These are phyloP conservation scores for Epichloe sp. DNA, from an alignment of 2,329 filamentous ascomycete genomes.

Conservation along the genomic window DNA sequence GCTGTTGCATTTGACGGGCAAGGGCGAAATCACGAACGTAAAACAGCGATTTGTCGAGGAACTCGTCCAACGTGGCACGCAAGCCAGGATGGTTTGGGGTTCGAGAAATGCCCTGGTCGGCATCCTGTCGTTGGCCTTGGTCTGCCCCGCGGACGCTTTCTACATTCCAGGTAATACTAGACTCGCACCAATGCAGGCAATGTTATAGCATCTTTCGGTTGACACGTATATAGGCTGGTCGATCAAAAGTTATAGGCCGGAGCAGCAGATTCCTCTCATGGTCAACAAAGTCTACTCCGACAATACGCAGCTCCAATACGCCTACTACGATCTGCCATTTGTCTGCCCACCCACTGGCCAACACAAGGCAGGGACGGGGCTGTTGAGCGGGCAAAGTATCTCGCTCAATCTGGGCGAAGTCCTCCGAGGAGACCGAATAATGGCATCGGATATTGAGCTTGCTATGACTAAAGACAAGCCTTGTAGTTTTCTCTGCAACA, in stretches of 20 bases:
- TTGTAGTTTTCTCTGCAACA: slow-evolving; percentile 60
- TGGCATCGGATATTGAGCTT: slow-evolving; percentile 71
- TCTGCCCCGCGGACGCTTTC: slow-evolving; percentile 44
- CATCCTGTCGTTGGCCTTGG: slow-evolving; percentile 29
- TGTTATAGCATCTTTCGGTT: neutral
- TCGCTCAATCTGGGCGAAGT: slow-evolving; percentile 79
- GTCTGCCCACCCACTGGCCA: slow-evolving; percentile 67
- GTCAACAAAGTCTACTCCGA: slow-evolving; percentile 90
- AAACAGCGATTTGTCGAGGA: neutral
- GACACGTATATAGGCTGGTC: slow-evolving; percentile 50
- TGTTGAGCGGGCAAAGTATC: slow-evolving; percentile 64
- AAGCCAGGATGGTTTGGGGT: slow-evolving; percentile 9
- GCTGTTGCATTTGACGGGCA: too few relatives aligned
- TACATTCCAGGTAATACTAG: slow-evolving; percentile 64
- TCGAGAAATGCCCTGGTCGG: slow-evolving; percentile 22
- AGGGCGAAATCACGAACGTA: neutral
- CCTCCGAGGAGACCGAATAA: slow-evolving; percentile 74
- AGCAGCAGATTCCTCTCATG: slow-evolving; percentile 68
- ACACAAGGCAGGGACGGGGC: slow-evolving; percentile 48
- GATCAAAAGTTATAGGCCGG: slow-evolving; percentile 63
- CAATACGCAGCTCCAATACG: slow-evolving; percentile 80
- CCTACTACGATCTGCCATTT: slow-evolving; percentile 79
- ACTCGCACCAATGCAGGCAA: neutral
- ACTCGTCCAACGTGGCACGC: neutral
- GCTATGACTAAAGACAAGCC: slow-evolving; percentile 63